These are phyloP conservation scores for Centaurea solstitialis DNA, from an alignment of 129 eudicot genomes.

Conservation along the genomic window DNA sequence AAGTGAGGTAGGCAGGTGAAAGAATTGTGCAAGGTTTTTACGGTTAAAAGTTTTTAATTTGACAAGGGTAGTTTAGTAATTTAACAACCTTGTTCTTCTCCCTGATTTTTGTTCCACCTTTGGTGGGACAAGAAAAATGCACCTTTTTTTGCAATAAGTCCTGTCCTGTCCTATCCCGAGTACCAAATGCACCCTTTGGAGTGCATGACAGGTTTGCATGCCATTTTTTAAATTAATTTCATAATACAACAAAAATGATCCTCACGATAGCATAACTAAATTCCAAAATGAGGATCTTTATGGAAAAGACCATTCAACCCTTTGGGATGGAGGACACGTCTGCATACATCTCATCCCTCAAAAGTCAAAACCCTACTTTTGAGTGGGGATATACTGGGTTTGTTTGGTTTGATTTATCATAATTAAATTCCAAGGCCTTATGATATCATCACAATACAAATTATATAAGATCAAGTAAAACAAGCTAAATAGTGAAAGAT, in stretches of 20 bases:
- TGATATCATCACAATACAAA: not conserved
- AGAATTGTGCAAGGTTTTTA: not conserved
- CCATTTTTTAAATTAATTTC: not conserved
- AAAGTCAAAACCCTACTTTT: not conserved
- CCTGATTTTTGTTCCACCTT: not conserved
- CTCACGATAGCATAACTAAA: not conserved
- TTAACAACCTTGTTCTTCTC: not conserved
- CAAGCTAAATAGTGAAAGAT: constrained; percentile 14
- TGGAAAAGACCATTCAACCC: not conserved
- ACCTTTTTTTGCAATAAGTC: not conserved
- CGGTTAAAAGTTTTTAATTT: not conserved
- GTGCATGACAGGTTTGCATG: not conserved
- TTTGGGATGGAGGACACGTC: not conserved
- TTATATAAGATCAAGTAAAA: not conserved
- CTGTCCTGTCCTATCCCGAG: not conserved
- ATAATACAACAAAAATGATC: not conserved
- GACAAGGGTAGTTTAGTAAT: not conserved
- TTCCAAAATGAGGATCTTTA: not conserved
- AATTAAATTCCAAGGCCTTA: not conserved
- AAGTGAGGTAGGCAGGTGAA: not conserved
- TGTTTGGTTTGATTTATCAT: not conserved
- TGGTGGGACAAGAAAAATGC: not conserved
- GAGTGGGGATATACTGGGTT: not conserved
- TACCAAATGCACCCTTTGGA: not conserved
- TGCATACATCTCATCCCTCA: not conserved